Evolutionary conservation across 176 grass and related monocot genomes (phyloP).

Genomic region (Guadua angustifolia): DNA sequence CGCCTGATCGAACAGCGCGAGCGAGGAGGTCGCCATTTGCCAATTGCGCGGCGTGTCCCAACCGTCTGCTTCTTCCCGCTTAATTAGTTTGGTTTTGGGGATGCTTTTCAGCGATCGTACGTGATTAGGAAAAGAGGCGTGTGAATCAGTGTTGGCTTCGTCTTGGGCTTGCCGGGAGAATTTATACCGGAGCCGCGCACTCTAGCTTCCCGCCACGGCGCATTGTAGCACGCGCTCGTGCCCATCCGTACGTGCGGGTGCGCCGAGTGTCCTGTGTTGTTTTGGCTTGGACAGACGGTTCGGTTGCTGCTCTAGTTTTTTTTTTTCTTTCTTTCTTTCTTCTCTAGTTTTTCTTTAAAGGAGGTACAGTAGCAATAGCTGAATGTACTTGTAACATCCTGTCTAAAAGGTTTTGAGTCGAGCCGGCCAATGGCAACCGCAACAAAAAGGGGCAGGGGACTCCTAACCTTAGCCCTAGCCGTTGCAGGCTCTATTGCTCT

Average conservation of each 20-base stretch:
- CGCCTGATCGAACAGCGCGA: slow-evolving; percentile 30
- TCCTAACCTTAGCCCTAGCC: no score
- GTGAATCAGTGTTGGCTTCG: not conserved
- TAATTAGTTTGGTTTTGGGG: not conserved
- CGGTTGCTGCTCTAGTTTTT: not conserved
- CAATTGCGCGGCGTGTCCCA: not conserved
- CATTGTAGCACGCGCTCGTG: slow-evolving; percentile 22
- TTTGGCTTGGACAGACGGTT: not conserved
- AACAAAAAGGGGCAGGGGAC: no score
- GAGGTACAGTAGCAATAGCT: no score
- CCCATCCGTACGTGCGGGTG: not conserved
- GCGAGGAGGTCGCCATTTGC: slow-evolving; percentile 35
- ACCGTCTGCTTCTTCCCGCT: not conserved
- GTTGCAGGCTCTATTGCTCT: no score
- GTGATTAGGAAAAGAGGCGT: not conserved
- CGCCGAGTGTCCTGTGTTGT: slow-evolving; percentile 48
- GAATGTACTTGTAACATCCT: no score
- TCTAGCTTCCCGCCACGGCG: slow-evolving; percentile 48
- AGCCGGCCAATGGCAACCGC: no score
- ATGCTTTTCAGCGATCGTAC: slow-evolving; percentile 2
- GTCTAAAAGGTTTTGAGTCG: no score
- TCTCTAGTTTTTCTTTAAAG: no score
- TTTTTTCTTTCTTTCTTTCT: not conserved
- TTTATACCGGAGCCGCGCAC: slow-evolving; percentile 52
- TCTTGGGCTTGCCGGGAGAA: slow-evolving; percentile 34